phyloP scores from a whole-genome alignment of 179 eudicot genomes.

The Corrigiola litoralis region DNA sequence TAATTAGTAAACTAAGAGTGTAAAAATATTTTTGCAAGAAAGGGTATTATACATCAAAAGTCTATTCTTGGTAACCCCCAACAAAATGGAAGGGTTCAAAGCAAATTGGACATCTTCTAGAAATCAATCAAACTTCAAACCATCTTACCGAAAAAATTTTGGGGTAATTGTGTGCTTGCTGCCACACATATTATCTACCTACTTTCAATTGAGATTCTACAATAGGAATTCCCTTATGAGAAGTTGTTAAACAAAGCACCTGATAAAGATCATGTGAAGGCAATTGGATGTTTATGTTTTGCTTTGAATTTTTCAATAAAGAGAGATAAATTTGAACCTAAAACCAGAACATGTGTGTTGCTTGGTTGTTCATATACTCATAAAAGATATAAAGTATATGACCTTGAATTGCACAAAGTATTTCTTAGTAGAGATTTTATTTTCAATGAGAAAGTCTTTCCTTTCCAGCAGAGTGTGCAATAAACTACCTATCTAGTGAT shows the following conservation, averaged over 20 bases:
- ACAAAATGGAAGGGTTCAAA: background rate
- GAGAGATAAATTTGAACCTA: background rate
- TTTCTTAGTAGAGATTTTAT: background rate
- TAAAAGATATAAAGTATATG: background rate
- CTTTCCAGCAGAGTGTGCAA: background rate
- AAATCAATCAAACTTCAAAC: background rate
- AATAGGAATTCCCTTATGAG: background rate
- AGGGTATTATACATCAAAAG: background rate
- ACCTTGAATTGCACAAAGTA: background rate
- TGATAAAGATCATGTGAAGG: background rate
- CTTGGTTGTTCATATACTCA: background rate
- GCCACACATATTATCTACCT: background rate
- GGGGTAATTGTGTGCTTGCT: background rate
- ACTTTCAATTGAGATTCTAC: background rate
- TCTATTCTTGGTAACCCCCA: background rate
- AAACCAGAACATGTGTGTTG: background rate
- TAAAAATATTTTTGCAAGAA: accelerated
- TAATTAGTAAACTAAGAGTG: background rate
- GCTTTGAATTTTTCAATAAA: too few relatives aligned
- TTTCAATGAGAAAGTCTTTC: background rate
- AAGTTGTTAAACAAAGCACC: background rate
- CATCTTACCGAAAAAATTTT: background rate
- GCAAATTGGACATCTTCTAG: background rate
- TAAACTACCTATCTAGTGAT: background rate
- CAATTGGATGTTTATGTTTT: background rate